A percentile compares a stretch with the other conserved stretches of the same genome.
These are phyloP conservation scores for Ophiostoma novo-ulmi DNA, from an alignment of 2,329 filamentous ascomycete species.

Conservation along the genomic window DNA sequence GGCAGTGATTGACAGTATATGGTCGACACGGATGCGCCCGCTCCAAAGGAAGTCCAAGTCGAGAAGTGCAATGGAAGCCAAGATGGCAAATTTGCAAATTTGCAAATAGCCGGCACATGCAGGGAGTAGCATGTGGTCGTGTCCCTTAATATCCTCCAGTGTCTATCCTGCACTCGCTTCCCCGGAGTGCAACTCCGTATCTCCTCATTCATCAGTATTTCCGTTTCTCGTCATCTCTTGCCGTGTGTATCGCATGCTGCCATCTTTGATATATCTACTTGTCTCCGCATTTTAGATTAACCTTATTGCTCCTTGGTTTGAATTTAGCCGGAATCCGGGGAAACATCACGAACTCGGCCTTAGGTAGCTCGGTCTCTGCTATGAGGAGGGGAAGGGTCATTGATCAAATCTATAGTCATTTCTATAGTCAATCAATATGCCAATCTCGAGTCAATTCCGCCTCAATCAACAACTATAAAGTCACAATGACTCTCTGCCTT, in stretches of 20 bases:
- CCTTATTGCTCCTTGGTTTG: conserved; percentile 1
- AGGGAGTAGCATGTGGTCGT: not conserved
- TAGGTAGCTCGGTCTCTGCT: not conserved
- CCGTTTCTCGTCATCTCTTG: not conserved
- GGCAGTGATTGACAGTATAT: not conserved
- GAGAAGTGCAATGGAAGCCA: not conserved
- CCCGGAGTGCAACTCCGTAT: not conserved
- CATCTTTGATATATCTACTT: not conserved
- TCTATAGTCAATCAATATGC: not conserved
- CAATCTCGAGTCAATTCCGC: not conserved
- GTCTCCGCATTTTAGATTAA: conserved; percentile 10
- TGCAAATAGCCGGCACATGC: not conserved
- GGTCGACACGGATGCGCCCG: not conserved
- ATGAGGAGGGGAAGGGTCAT: not conserved
- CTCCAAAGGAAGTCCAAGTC: not conserved
- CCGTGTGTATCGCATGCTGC: not conserved
- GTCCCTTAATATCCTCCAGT: not conserved
- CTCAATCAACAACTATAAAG: not conserved
- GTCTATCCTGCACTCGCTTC: not conserved
- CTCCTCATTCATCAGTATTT: not conserved
- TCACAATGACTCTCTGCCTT: not conserved
- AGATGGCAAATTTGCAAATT: conserved; percentile 5
- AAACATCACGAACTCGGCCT: not conserved
- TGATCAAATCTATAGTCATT: not conserved
- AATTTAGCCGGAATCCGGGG: conserved; percentile 4